Conservation (phyloP, 495 filamentous ascomycete species). For the Penicillium tannophilum region DNA sequence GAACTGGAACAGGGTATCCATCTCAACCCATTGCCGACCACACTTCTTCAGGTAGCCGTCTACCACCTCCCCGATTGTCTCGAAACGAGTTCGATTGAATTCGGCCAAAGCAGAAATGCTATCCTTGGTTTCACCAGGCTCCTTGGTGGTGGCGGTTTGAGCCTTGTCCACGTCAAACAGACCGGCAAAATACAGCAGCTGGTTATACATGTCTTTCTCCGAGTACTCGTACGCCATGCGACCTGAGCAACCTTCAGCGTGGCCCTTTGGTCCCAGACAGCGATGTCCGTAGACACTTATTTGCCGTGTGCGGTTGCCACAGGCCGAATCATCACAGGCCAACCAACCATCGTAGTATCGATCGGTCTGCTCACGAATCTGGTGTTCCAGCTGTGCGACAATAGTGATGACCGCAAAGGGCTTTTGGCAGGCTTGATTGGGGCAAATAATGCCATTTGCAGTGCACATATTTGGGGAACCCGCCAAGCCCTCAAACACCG, state of each 20-base stretch:
- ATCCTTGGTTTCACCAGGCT: slow-evolving; percentile 54
- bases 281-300: slow-evolving; percentile 89
- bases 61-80: slow-evolving; percentile 72
- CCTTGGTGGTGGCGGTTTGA: slow-evolving; percentile 51
- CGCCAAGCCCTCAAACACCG: slow-evolving; percentile 74
- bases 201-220: slow-evolving; percentile 93
- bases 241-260: slow-evolving; percentile 80
- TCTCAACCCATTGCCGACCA: slow-evolving; percentile 93
- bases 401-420: slow-evolving; percentile 70
- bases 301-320: slow-evolving; percentile 84
- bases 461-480: slow-evolving; percentile 59
- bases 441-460: slow-evolving; percentile 73
- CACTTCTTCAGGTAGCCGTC: slow-evolving; percentile 89
- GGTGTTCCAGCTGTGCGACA: slow-evolving; percentile 81
- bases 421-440: slow-evolving; percentile 59
- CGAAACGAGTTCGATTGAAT: slow-evolving; percentile 78
- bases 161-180: slow-evolving; percentile 92
- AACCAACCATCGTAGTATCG: slow-evolving; percentile 93
- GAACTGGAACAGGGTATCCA: slow-evolving; percentile 87
- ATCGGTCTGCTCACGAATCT: slow-evolving; percentile 73
- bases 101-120: slow-evolving; percentile 70
- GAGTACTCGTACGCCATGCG: slow-evolving; percentile 84
- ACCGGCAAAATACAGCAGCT: slow-evolving; percentile 82
- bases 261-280: slow-evolving; percentile 83
- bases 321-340: slow-evolving; percentile 83